Evolutionary conservation across 306 rosid genomes (phyloP).

Genomic region (Cicer arietinum): DNA sequence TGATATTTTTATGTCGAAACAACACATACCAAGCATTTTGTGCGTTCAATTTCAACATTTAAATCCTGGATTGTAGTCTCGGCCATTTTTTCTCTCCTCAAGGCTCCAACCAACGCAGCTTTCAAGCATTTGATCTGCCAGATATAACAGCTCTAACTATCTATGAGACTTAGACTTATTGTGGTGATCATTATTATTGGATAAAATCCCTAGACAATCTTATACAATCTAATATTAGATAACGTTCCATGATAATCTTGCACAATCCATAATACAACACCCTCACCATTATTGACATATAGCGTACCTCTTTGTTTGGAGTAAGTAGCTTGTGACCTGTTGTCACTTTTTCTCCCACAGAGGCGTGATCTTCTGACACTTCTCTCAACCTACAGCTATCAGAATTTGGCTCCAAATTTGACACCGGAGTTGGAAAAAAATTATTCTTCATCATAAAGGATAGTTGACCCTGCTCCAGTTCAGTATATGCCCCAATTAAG

Average conservation of each 20-base stretch:
- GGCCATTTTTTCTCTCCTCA: constrained; percentile 81
- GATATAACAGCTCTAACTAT: constrained; percentile 42
- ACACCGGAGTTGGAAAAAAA: constrained; percentile 41
- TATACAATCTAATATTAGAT: constrained; percentile 9
- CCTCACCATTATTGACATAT: constrained; percentile 23
- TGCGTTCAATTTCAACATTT: constrained; percentile 64
- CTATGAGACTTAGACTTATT: constrained; percentile 22
- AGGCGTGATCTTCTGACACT: constrained; percentile 52
- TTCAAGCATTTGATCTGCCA: constrained; percentile 72
- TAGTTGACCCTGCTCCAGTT: constrained; percentile 72
- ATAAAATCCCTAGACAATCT: constrained; percentile 31
- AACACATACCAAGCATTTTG: constrained; percentile 64
- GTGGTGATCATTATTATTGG: not conserved
- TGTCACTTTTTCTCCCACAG: constrained; percentile 45
- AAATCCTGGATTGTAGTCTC: constrained; percentile 65
- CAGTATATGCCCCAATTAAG: constrained; percentile 38
- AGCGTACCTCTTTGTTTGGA: constrained; percentile 60
- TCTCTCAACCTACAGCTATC: constrained; percentile 56
- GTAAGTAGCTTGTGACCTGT: constrained; percentile 46
- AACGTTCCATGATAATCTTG: constrained; percentile 22
- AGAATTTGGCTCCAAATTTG: constrained; percentile 59
- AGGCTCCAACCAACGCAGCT: constrained; percentile 67
- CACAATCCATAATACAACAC: constrained; percentile 27
- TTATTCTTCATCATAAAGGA: constrained; percentile 70
- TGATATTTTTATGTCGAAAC: constrained; percentile 26